Evolutionary conservation across 2,329 filamentous ascomycete genomes (phyloP).

Genomic region (Nothophoma quercina): DNA sequence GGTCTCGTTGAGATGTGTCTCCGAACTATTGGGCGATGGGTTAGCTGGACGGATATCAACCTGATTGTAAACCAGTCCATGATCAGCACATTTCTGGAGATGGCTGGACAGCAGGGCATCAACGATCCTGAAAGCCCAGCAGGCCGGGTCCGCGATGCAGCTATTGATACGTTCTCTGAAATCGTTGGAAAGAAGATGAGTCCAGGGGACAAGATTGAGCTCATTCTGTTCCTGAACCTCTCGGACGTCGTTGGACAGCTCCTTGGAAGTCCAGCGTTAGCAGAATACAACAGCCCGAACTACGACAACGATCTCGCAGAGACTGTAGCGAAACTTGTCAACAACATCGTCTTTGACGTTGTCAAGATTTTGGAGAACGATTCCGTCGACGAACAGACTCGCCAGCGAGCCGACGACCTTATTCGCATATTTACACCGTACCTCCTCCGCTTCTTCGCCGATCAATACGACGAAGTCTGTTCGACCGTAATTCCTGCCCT

Average conservation of each 20-base stretch:
- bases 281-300: conserved; percentile 78
- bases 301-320: conserved; percentile 98
- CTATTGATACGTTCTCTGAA: conserved; percentile 93
- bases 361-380: conserved; percentile 84
- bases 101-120: conserved; percentile 76
- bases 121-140: conserved; percentile 62
- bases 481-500: conserved; percentile 93
- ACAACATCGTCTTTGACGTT: conserved; percentile 85
- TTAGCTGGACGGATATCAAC: conserved; percentile 97
- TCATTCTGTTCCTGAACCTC: conserved; percentile 91
- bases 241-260: conserved; percentile 85
- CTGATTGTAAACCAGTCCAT: conserved; percentile 84
- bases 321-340: conserved; percentile 93
- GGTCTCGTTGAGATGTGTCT: conserved; percentile 87
- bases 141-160: conserved; percentile 86
- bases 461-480: conserved; percentile 98
- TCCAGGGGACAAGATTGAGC: conserved; percentile 87
- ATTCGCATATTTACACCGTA: conserved; percentile 85
- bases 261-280: conserved; percentile 80
- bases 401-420: conserved; percentile 79
- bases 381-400: conserved; percentile 67
- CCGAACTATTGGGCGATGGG: conserved; percentile 94
- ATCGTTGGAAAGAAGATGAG: conserved; percentile 99
- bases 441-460: conserved; percentile 91
- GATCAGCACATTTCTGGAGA: conserved; percentile 82